Percentiles rank a stretch among this genome's conserved stretches.
Evolutionary conservation across 1,139 yeast genomes (phyloP).

Genomic region (Suhomyces taliae): DNA sequence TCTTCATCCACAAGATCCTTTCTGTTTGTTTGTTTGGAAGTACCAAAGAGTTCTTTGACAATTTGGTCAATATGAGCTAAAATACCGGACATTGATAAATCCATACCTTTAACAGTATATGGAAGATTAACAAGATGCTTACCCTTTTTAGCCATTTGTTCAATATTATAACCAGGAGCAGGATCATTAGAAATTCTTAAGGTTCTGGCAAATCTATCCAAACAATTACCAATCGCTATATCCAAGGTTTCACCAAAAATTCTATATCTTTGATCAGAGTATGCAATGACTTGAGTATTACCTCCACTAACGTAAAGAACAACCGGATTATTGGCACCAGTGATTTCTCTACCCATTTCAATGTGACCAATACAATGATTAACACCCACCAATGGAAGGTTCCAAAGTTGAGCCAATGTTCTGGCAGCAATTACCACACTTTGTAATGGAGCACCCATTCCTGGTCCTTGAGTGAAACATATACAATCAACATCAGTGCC

Average conservation of each 20-base stretch:
- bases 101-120: slow-evolving; percentile 98
- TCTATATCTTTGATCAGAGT: slow-evolving; percentile 86
- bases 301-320: slow-evolving; percentile 98
- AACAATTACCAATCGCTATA: slow-evolving; percentile 95
- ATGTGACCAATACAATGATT: slow-evolving; percentile 98
- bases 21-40: slow-evolving; percentile 39
- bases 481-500: slow-evolving; percentile 76
- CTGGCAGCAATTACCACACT: slow-evolving; percentile 93
- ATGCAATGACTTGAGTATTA: slow-evolving; percentile 96
- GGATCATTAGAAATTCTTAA: slow-evolving; percentile 88
- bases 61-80: slow-evolving; percentile 78
- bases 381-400: slow-evolving; percentile 86
- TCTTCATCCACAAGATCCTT: slow-evolving; percentile 50
- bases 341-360: slow-evolving; percentile 98
- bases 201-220: slow-evolving; percentile 93
- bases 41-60: slow-evolving; percentile 66
- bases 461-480: slow-evolving; percentile 97
- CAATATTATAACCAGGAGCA: slow-evolving; percentile 96
- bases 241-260: slow-evolving; percentile 97
- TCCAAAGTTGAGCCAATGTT: slow-evolving; percentile 77
- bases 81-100: slow-evolving; percentile 93
- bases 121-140: slow-evolving; percentile 75
- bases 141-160: slow-evolving; percentile 83
- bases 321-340: slow-evolving; percentile 93
- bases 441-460: slow-evolving; percentile 98